Base-by-base conservation (phyloP, 768 basidiomycete genomes). In the Boletales sp. region DNA sequence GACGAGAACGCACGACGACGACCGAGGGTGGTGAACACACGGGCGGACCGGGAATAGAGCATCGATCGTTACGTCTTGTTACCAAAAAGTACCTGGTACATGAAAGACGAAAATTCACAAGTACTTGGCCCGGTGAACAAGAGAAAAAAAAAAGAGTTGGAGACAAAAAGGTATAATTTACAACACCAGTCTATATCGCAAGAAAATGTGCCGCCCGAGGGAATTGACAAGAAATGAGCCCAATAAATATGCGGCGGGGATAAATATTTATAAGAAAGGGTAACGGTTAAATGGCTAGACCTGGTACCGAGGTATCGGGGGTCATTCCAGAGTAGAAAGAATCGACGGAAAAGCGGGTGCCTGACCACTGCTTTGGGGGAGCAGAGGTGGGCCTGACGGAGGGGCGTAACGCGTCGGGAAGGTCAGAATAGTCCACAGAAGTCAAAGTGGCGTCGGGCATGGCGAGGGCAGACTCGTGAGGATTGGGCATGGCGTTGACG, bases 251-350 rank as follows among this genome's bases (percentile, higher is more conserved):
- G 2, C 21, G 21, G 21, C 21, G 21, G 21, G 21, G 4, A 21
- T 21, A 21, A 21, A 21, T 21, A 21, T 21, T 2, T 21, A 21
- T 21, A 21, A 21, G 21, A 21, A 21, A 21, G 21, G 14, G 50
- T 49, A 29, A 44, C 50, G 37, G 36, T 58, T 30, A 65, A 4
- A 56, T 4, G 35, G 65, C 60, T 24, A 36, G 53, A 14, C 64
- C 64, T 24, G 51, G 13, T 0, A 49, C 2, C 5, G 50, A 30
- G 27, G 43, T 34, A 34, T 64, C 55, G 4, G 36, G 19, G 15
- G 21, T 40, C 17, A 59, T 57, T 43, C 66, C 63, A 1, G 56
- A 19, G 12, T 67, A 67, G 31, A 67, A 67, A 10, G 66, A 69
- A 49, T 67, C 68, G 21, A 60, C 30, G 10, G 66, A 69, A 10